These are phyloP conservation scores for Albifimbria verrucaria DNA, from an alignment of 2,329 filamentous ascomycete genomes.

Conservation along the genomic window DNA sequence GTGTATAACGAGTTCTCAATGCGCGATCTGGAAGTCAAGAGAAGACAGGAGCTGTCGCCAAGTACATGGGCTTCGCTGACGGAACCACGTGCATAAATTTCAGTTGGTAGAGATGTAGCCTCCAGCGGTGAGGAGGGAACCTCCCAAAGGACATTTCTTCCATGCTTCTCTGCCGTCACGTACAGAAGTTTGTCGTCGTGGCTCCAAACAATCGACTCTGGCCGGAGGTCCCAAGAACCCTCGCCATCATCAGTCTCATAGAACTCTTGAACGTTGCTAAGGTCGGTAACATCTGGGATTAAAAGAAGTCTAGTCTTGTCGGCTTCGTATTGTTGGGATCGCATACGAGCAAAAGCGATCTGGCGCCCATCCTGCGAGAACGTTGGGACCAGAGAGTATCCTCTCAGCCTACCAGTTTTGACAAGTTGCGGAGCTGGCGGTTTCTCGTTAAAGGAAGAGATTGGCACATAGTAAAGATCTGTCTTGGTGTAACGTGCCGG, in stretches of 20 bases:
- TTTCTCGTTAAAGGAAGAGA: constrained; percentile 58
- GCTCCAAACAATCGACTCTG: constrained; percentile 56
- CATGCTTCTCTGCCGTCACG: constrained; percentile 70
- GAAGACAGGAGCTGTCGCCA: constrained; percentile 44
- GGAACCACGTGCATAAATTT: constrained; percentile 51
- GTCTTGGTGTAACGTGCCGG: constrained; percentile 76
- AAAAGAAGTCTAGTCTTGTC: constrained; percentile 67
- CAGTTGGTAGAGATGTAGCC: constrained; percentile 44
- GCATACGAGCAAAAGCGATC: constrained; percentile 78
- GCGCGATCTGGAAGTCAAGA: constrained; percentile 66
- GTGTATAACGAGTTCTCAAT: constrained; percentile 71
- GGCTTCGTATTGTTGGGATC: constrained; percentile 71
- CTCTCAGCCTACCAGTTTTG: constrained; percentile 55
- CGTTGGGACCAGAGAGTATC: constrained; percentile 63
- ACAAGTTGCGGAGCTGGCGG: constrained; percentile 47
- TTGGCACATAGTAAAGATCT: constrained; percentile 71
- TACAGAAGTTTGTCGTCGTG: constrained; percentile 61
- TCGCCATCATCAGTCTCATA: constrained; percentile 60
- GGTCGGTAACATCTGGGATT: constrained; percentile 56
- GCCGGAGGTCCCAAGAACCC: constrained; percentile 59
- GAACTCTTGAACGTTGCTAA: constrained; percentile 58
- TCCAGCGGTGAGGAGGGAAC: constrained; percentile 53
- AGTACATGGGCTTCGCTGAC: constrained; percentile 53
- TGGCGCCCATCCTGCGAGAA: constrained; percentile 72
- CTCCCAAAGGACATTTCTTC: constrained; percentile 58